Percentiles rank a stretch among this genome's conserved stretches.
Evolutionary conservation across 2,329 filamentous ascomycete genomes (phyloP).

Genomic region (Remersonia thermophila): DNA sequence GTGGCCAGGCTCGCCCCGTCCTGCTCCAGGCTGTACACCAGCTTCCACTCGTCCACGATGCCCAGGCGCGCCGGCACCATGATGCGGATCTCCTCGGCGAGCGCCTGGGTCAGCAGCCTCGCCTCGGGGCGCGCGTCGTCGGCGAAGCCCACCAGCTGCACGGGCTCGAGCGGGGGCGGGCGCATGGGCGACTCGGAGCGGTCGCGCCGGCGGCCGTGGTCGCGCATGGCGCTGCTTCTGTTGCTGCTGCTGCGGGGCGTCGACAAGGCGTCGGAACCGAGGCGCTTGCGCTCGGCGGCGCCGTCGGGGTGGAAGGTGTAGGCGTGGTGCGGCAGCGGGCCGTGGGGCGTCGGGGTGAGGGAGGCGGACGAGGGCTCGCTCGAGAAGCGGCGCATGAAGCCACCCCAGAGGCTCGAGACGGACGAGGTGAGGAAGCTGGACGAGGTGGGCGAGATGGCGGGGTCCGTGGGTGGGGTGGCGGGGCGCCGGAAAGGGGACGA

Average conservation of each 20-base stretch:
- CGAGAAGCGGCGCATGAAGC: conserved; percentile 56
- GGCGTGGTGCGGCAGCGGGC: conserved; percentile 15
- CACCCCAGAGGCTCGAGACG: conserved; percentile 38
- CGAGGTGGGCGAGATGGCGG: conserved; percentile 12
- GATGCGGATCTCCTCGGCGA: conserved; percentile 88
- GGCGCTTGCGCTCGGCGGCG: too few relatives aligned
- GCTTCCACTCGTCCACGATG: conserved; percentile 73
- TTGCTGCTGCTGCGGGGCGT: conserved; percentile 9
- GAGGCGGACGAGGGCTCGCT: conserved; percentile 27
- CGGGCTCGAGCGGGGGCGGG: conserved; percentile 74
- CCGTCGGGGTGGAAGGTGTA: conserved; percentile 14
- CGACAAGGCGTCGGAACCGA: too few relatives aligned
- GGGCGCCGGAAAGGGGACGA: too few relatives aligned
- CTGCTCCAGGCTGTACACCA: conserved; percentile 83
- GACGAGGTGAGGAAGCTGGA: conserved; percentile 22
- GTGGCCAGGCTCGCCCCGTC: conserved; percentile 81
- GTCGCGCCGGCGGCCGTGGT: too few relatives aligned
- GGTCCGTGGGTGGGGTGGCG: neutral
- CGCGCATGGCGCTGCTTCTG: neutral
- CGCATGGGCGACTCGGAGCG: conserved; percentile 68
- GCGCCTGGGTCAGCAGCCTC: conserved; percentile 54
- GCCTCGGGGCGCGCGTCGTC: conserved; percentile 45
- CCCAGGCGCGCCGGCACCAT: conserved; percentile 79
- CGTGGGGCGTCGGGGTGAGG: conserved; percentile 4
- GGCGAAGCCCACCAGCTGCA: conserved; percentile 56